Base-by-base conservation (phyloP, 2,329 filamentous ascomycete genomes). In the Tolypocladium tundrense region DNA sequence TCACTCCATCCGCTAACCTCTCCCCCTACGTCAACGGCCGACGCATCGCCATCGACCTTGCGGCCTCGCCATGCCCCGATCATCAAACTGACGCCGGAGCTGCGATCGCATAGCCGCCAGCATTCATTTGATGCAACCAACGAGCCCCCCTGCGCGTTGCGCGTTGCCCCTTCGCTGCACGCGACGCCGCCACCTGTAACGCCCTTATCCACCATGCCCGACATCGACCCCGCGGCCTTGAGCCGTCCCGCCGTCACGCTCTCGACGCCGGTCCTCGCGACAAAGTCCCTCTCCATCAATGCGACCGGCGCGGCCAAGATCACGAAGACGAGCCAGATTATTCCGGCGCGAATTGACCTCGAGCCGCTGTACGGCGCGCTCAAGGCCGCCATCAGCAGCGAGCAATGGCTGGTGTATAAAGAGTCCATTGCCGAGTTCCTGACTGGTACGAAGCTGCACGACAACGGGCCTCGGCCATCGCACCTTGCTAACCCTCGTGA, bases 151-250 rank as follows among this genome's bases (percentile, higher is more conserved):
- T 69, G 66, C 70, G 69, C 73, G 69, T 70, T 69, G 75, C 74
- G 75, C 75, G 71, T 75, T 73, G 75, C 75, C 70, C 62, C 61
- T 69, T 66, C 67, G 71, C 70, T 70, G 75, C 74, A 74, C 76
- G 79, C 79, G 78, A 78, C 76, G 65, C 64, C 60, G 66, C 65
- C 66, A 64, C 63, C 68, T 64, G 66, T 62, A 62, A 66, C 61
- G 62, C 63, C 63, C 61, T 60, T 61, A 55, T 57, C 64, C 67
- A 68, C 66, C 63, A 87, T 87, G 84, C 84, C 84, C 66, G 85
- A 87, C 74, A 87, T 88, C 74, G 85, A 87, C 76, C 85, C 85
- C 67, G 83, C 85, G 75, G 84, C 85, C 63, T 73, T 88, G 66
- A 86, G 83, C 77, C 82, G 84, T 67, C 81, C 83, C 61, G 73